Percentiles rank a stretch among this genome's conserved stretches.
Conservation (phyloP, 1,284 basidiomycete species). For the Polyporus tsugae region DNA sequence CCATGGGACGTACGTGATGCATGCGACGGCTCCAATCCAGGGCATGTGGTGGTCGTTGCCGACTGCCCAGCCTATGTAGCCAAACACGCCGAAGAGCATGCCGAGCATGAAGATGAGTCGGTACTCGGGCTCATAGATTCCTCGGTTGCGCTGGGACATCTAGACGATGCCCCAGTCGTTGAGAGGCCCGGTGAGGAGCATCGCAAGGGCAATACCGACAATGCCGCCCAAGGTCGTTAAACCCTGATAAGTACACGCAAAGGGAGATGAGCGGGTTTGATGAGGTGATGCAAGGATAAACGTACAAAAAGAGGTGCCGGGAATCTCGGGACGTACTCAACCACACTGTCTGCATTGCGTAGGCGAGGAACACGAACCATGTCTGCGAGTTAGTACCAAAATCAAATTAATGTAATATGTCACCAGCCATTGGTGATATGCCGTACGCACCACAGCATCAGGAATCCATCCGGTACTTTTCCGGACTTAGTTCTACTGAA, state of each 20-base stretch:
- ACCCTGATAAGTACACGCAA: constrained; percentile 32
- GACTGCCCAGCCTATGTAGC: constrained; percentile 57
- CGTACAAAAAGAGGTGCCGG: not conserved
- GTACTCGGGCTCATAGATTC: constrained; percentile 57
- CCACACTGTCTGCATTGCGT: constrained; percentile 53
- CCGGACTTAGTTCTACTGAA: too few species aligned
- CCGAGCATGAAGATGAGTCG: constrained; percentile 51
- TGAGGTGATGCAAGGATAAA: too few species aligned
- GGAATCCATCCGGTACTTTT: too few species aligned
- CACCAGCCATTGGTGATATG: not conserved
- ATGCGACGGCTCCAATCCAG: constrained; percentile 54
- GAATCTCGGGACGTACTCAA: constrained; percentile 41
- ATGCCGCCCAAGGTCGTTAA: constrained; percentile 53
- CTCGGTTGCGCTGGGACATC: constrained; percentile 51
- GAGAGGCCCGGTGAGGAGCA: constrained; percentile 49
- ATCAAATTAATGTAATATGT: not conserved
- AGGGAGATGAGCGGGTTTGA: not conserved
- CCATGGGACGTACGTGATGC: constrained; percentile 44
- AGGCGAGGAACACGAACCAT: constrained; percentile 47
- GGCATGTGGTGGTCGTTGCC: constrained; percentile 51
- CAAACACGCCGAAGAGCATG: constrained; percentile 54
- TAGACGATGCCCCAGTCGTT: constrained; percentile 53
- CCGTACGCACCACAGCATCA: constrained; percentile 45
- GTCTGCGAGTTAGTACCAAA: constrained; percentile 38
- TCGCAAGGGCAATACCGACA: constrained; percentile 51